A percentile compares a stretch with the other conserved stretches of the same genome.
Evolutionary conservation across 805 yeast genomes (phyloP).

Genomic region (Phaffomyces thermotolerans): DNA sequence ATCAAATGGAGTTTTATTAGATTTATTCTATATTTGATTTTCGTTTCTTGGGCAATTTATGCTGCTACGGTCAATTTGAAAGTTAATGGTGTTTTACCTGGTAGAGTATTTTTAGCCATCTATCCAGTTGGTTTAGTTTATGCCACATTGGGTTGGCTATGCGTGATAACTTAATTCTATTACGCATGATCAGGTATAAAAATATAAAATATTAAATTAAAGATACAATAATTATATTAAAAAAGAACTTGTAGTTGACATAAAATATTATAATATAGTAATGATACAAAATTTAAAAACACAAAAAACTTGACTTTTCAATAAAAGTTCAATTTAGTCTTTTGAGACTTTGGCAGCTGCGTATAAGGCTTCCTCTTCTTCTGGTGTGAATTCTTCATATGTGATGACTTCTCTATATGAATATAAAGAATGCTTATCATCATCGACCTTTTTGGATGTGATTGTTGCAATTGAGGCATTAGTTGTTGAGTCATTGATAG

Average conservation of each 20-base stretch:
- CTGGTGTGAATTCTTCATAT: constrained; percentile 13
- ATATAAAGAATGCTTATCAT: constrained; percentile 10
- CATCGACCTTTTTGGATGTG: not conserved
- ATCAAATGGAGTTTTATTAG: constrained; percentile 44
- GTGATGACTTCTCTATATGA: constrained; percentile 20
- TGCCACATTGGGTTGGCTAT: constrained; percentile 57
- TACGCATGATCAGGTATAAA: not conserved
- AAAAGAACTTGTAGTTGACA: not conserved
- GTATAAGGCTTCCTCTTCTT: constrained; percentile 7
- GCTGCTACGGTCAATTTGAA: constrained; percentile 56
- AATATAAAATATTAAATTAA: not conserved
- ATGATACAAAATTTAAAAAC: not conserved
- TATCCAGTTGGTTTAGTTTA: constrained; percentile 63
- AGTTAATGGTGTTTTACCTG: constrained; percentile 55
- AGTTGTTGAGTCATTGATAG: constrained; percentile 1
- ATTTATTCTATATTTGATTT: constrained; percentile 36
- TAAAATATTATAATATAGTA: not conserved
- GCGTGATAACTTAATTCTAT: constrained; percentile 42
- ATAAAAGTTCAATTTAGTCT: not conserved
- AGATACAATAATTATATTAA: not conserved
- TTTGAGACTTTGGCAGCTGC: not conserved
- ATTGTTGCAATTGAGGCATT: constrained; percentile 6
- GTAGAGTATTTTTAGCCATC: constrained; percentile 52
- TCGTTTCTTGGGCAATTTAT: constrained; percentile 56
- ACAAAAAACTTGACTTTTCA: not conserved